phyloP scores from a whole-genome alignment of 768 basidiomycete species.

The Xerocomus potaroensis region DNA sequence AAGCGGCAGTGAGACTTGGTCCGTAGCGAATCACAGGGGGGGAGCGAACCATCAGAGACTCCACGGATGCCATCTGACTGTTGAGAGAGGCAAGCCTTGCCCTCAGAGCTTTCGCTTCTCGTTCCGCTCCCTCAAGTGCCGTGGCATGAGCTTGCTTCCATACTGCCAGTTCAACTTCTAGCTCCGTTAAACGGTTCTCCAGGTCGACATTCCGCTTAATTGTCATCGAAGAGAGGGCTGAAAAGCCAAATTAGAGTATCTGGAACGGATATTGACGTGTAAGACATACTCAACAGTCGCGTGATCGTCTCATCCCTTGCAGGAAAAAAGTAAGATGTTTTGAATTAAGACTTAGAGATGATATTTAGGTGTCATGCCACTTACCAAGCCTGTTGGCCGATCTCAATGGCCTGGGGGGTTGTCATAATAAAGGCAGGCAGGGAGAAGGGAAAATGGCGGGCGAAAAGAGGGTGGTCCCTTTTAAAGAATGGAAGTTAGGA shows the following conservation, averaged over 20 bases:
- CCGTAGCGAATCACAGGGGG: neutral
- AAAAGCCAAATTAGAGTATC: conserved; percentile 9
- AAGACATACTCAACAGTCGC: conserved; percentile 51
- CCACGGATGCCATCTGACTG: conserved; percentile 56
- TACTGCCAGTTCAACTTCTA: conserved; percentile 63
- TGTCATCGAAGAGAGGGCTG: conserved; percentile 63
- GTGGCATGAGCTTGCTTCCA: conserved; percentile 70
- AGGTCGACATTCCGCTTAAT: conserved; percentile 60
- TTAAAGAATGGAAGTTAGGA: conserved; percentile 34
- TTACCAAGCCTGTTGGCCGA: conserved; percentile 63
- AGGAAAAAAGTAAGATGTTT: conserved; percentile 17
- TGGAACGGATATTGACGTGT: conserved; percentile 1
- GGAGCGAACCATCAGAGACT: conserved; percentile 42
- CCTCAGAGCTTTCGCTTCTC: conserved; percentile 63
- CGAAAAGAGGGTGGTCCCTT: conserved; percentile 24
- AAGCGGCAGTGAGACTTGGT: conserved; percentile 2
- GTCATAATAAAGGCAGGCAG: conserved; percentile 38
- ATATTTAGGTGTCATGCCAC: conserved; percentile 24
- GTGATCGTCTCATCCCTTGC: conserved; percentile 64
- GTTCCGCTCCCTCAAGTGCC: conserved; percentile 57
- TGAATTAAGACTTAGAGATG: conserved; percentile 15
- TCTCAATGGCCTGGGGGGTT: conserved; percentile 58
- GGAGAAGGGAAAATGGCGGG: conserved; percentile 30
- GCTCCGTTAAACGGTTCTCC: conserved; percentile 59
- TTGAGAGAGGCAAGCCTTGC: conserved; percentile 62